phyloP scores from a whole-genome alignment of 352 stramenopile genomes.

The Phytophthora pinifolia region DNA sequence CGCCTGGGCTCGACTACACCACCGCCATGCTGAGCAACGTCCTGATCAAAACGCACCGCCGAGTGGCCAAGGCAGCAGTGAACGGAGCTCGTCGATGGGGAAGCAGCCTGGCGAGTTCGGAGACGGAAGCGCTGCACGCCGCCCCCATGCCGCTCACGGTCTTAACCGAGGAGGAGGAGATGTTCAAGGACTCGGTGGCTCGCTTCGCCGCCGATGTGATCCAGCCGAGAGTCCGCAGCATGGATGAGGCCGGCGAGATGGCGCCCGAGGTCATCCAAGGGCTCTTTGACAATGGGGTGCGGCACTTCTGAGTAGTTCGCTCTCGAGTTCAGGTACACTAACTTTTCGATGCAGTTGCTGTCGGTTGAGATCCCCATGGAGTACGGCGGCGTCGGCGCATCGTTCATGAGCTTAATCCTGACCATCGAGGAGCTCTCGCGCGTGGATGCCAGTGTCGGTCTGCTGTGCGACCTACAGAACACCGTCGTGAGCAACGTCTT shows the following conservation, averaged over 20 bases:
- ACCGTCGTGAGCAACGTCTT: constrained; percentile 95
- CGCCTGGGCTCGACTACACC: not conserved
- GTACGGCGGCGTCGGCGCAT: constrained; percentile 91
- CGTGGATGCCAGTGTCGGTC: constrained; percentile 93
- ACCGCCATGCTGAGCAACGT: constrained; percentile 20
- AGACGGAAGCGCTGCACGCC: not conserved
- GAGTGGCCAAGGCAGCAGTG: constrained; percentile 2
- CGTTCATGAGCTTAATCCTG: constrained; percentile 94
- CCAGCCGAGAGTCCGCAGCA: constrained; percentile 84
- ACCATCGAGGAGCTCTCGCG: constrained; percentile 96
- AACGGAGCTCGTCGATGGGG: constrained; percentile 14
- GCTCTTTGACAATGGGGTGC: constrained; percentile 90
- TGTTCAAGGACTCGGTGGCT: constrained; percentile 83
- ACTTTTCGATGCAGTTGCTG: constrained; percentile 66
- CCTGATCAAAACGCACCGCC: constrained; percentile 12
- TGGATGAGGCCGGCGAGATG: constrained; percentile 92
- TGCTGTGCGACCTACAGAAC: constrained; percentile 96
- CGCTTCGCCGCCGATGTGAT: constrained; percentile 87
- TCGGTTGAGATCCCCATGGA: constrained; percentile 94
- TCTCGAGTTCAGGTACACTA: not conserved
- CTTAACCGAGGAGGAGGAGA: constrained; percentile 74
- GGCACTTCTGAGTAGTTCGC: not conserved
- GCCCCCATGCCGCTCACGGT: constrained; percentile 50
- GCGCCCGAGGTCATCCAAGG: constrained; percentile 83
- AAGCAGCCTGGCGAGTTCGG: constrained; percentile 8